Percentiles rank a stretch among this genome's conserved stretches.
phyloP scores from a whole-genome alignment of 2,329 filamentous ascomycete genomes.

The Botrytis cinerea region DNA sequence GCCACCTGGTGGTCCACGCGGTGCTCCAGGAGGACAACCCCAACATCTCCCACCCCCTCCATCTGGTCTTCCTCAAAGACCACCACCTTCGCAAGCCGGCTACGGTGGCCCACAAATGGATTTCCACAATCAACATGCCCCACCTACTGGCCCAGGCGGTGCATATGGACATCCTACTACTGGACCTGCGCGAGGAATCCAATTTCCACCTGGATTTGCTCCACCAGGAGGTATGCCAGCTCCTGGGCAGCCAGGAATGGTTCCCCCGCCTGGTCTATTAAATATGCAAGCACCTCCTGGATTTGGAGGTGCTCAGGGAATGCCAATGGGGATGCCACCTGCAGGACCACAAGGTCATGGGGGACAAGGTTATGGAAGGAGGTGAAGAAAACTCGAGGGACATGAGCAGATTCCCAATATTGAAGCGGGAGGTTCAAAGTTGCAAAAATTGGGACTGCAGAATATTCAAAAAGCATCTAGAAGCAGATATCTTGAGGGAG shows the following conservation, averaged over 20 bases:
- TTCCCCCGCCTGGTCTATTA: slow-evolving; percentile 17
- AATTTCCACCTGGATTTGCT: slow-evolving; percentile 49
- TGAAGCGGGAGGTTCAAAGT: background rate
- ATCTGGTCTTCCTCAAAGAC: slow-evolving; percentile 60
- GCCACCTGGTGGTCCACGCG: slow-evolving; percentile 39
- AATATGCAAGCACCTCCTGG: slow-evolving; percentile 39
- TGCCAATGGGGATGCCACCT: slow-evolving; percentile 38
- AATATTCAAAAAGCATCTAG: no score
- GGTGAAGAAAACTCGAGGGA: background rate
- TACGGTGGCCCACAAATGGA: slow-evolving; percentile 63
- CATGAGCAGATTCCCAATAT: background rate
- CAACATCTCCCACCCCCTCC: slow-evolving; percentile 54
- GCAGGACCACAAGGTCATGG: slow-evolving; percentile 32
- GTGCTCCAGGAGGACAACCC: slow-evolving; percentile 47
- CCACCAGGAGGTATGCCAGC: slow-evolving; percentile 10
- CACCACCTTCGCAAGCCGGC: slow-evolving; percentile 67
- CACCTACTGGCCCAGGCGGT: slow-evolving; percentile 45
- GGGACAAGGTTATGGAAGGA: slow-evolving; percentile 27
- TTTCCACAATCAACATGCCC: slow-evolving; percentile 47
- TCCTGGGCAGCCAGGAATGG: background rate
- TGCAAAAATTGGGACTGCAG: background rate
- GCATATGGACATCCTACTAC: slow-evolving; percentile 7
- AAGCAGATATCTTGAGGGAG: no score
- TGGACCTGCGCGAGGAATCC: background rate
- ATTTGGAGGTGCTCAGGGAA: slow-evolving; percentile 34